Evolutionary conservation across 495 filamentous ascomycete species (phyloP), one percentile per base, ranked within the genome.

Genomic region (Niebla homalea): DNA sequence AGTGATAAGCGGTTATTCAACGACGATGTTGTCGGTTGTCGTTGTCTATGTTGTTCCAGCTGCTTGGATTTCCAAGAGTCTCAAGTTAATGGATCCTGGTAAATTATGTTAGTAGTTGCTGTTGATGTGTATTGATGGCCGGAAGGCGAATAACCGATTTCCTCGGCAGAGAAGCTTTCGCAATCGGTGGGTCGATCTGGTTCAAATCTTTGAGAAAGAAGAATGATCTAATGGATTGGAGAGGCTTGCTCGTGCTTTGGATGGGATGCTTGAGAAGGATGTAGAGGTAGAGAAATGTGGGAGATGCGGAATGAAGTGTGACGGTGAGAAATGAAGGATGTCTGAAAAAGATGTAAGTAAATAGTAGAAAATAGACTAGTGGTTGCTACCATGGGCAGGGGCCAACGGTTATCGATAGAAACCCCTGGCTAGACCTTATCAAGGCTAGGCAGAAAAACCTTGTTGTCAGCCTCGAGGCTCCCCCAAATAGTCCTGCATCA

Each of bases 11-110:
- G 62, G 64, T 66, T 64, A 60, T 57, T 50, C 58, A 58, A 63
- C 58, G 50, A 56, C 45, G 44, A 43, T 22, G 16, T 53, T 61
- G 52, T 57, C 46, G 38, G 55, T 45, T 22, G 57, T 51, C 49
- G 61, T 45, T 52, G 51, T 65, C 36, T 37, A n/a, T 44, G n/a
- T 29, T 56, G 29, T 64, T 57, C 52, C 54, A 51, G 50, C 37
- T 51, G 45, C 64, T 57, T 61, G 58, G 60, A 64, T 61, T 69
- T 64, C 73, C 76, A 78, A 78, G 77, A 79, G 67, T 72, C 70
- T 76, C 76, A 76, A 80, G 43, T 67, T 61, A 78, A 80, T 76
- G 77, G 70, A 74, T 80, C 76, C 73, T 77, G 58, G 51, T 26
- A 64, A 67, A 67, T 71, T 69, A 67, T 69, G 74, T 71, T 67